A percentile compares a stretch with the other conserved stretches of the same genome.
Conservation (phyloP, 2,329 filamentous ascomycete genomes). For the Pseudogymnoascus sp. region DNA sequence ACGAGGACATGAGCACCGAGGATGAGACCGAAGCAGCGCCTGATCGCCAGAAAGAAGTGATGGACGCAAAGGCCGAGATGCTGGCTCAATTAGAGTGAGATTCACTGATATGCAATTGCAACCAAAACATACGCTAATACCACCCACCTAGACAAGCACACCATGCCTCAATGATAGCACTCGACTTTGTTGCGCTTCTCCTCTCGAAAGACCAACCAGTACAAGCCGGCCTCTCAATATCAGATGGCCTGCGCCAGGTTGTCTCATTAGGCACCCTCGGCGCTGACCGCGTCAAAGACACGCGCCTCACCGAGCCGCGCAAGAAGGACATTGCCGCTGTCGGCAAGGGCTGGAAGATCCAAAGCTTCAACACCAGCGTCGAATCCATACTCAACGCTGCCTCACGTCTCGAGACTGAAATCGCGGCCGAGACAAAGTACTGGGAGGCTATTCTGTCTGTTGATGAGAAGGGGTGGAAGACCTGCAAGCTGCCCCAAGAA, state of each 20-base stretch:
- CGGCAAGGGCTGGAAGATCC: conserved; percentile 65
- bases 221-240: conserved; percentile 61
- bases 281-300: conserved; percentile 53
- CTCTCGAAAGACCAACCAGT: conserved; percentile 72
- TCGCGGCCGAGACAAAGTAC: conserved; percentile 72
- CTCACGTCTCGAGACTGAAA: conserved; percentile 64
- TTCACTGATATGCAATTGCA: not conserved
- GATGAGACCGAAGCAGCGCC: conserved; percentile 37
- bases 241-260: conserved; percentile 57
- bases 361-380: conserved; percentile 66
- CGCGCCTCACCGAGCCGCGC: conserved; percentile 47
- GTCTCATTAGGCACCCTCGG: conserved; percentile 69
- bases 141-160: conserved; percentile 33
- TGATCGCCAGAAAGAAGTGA: conserved; percentile 27
- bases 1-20: conserved; percentile 39
- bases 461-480: conserved; percentile 75
- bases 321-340: conserved; percentile 48
- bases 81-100: conserved; percentile 49
- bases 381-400: conserved; percentile 66
- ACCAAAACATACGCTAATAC: conserved; percentile 13
- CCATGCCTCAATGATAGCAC: conserved; percentile 57
- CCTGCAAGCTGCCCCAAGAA: conserved; percentile 68
- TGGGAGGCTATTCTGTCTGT: conserved; percentile 81
- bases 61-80: conserved; percentile 47
- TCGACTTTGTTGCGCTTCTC: conserved; percentile 77